These are phyloP conservation scores for Carex cristatella DNA, from an alignment of 176 grass and related monocot genomes.

Conservation along the genomic window DNA sequence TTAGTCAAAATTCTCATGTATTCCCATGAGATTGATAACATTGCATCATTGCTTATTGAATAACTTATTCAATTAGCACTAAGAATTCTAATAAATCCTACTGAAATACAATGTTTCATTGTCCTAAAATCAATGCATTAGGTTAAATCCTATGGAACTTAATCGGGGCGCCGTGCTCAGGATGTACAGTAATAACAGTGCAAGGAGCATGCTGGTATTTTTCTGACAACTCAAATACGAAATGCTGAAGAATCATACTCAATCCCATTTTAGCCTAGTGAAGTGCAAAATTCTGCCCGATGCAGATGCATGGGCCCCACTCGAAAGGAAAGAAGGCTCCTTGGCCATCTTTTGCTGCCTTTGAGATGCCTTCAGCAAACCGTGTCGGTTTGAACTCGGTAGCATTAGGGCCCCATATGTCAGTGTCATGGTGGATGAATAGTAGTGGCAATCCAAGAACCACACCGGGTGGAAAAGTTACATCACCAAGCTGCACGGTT, in stretches of 20 bases:
- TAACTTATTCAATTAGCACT: background rate
- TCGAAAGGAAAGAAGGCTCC: slow-evolving; percentile 33
- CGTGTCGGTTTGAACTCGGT: slow-evolving; percentile 9
- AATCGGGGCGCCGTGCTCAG: slow-evolving; percentile 29
- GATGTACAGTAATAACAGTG: slow-evolving; percentile 14
- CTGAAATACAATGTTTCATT: background rate
- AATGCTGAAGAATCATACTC: slow-evolving; percentile 28
- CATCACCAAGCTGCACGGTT: slow-evolving; percentile 5
- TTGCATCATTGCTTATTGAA: background rate
- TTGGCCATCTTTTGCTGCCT: slow-evolving; percentile 19
- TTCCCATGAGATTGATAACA: no score
- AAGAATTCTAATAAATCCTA: background rate
- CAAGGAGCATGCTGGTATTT: slow-evolving; percentile 27
- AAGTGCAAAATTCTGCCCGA: slow-evolving; percentile 31
- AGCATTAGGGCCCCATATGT: slow-evolving; percentile 13
- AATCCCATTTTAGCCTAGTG: slow-evolving; percentile 28
- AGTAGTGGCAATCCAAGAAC: background rate
- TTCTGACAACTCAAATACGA: slow-evolving; percentile 28
- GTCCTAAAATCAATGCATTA: background rate
- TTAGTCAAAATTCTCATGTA: no score
- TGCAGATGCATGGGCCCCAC: slow-evolving; percentile 30
- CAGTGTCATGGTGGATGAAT: slow-evolving; percentile 24
- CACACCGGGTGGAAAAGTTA: slow-evolving; percentile 25
- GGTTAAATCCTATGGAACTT: slow-evolving; percentile 11
- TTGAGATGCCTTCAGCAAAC: background rate